These are phyloP conservation scores for Ambrosia trifida DNA, from an alignment of 129 eudicot species.

Conservation along the genomic window DNA sequence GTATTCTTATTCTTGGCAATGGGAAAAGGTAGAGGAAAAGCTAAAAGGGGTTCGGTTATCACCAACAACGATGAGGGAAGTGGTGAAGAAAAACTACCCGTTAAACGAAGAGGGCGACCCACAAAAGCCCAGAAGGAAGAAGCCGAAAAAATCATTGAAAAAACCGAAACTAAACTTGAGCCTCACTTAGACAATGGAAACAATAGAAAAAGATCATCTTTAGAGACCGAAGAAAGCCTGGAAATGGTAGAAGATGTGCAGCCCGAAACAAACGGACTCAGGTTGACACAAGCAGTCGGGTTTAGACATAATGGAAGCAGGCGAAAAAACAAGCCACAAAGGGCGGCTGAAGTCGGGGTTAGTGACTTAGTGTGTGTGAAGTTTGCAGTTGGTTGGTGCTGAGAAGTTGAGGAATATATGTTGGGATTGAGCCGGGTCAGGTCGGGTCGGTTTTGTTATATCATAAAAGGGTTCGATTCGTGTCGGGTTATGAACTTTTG, in stretches of 20 bases:
- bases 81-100: conserved; percentile 71
- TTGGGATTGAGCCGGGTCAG: background rate
- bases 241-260: conserved; percentile 35
- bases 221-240: conserved; percentile 38
- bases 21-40: conserved; percentile 82
- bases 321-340: conserved; percentile 82
- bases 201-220: conserved; percentile 61
- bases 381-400: conserved; percentile 40
- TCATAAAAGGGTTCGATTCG: conserved; percentile 21
- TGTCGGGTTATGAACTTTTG: conserved; percentile 27
- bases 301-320: conserved; percentile 91
- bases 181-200: conserved; percentile 8
- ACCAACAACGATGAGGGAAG: conserved; percentile 56
- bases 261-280: conserved; percentile 31
- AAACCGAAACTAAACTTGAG: conserved; percentile 35
- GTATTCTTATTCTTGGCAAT: conserved; percentile 31
- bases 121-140: conserved; percentile 66
- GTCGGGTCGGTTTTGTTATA: conserved; percentile 17
- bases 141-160: conserved; percentile 46
- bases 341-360: conserved; percentile 99
- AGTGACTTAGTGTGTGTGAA: conserved; percentile 73
- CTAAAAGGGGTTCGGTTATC: conserved; percentile 51
- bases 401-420: conserved; percentile 28
- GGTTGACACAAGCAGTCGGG: conserved; percentile 53
- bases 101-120: conserved; percentile 86